Evolutionary conservation across 2,329 filamentous ascomycete species (phyloP), one percentile per base, ranked within the genome.

Genomic region (Cordyceps cicadae): DNA sequence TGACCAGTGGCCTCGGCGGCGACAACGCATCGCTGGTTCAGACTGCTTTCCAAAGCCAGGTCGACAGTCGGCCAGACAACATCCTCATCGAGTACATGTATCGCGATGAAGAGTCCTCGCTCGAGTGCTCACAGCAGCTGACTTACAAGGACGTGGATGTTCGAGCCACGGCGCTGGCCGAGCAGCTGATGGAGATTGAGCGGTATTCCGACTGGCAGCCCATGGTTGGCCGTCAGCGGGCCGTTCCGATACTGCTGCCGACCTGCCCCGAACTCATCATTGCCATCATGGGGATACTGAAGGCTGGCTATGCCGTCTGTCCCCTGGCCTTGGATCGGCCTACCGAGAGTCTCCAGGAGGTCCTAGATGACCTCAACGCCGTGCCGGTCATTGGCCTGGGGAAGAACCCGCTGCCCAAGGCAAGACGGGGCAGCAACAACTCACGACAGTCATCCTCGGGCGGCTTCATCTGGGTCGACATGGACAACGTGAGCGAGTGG

Each of bases 381-480:
- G 46, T 51, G 14, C 46, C 46, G 12, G 41, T 60, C n/a, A 49
- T 63, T 69, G 51, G 58, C n/a, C 45, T 52, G 3, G 59, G 59
- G 11, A 8, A 61, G 68, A 14, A 66, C 69, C 1, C 37, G 17
- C 21, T 21, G 29, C 52, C 24, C 5, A 67, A 11, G 69, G 6
- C 24, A 0, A 29, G 15, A 15, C 21, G n/a, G 21, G 26, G n/a
- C 34, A 11, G 7, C 34, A 26, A 21, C 32, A 11, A 17, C 68
- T 29, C 49, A 19, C 70, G 71, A 21, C 56, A 69, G 11, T 69
- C 69, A 50, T 54, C 37, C 24, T 12, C 29, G 24, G 21, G 39
- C 14, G 11, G 21, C 14, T 51, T 54, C 24, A 54, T 60, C 50
- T 60, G 58, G 58, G 39, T 60, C 8, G 58, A 60, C 50, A 2